These are phyloP conservation scores for Suhomyces chickasaworum DNA, from an alignment of 1,139 yeast species.

Conservation along the genomic window DNA sequence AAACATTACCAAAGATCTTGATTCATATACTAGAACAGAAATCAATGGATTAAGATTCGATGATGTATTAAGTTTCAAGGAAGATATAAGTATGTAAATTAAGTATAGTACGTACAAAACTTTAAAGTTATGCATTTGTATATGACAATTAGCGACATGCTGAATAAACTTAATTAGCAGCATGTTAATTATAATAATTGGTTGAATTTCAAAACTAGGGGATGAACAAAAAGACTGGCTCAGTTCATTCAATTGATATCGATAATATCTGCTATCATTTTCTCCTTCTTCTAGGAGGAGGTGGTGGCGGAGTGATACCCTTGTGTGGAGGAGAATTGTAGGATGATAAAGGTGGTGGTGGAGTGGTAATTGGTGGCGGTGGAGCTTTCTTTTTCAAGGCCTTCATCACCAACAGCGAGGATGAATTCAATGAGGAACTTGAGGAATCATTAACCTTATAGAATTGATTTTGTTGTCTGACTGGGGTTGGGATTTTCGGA, in stretches of 20 bases:
- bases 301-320: slow-evolving; percentile 16
- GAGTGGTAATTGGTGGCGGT: slow-evolving; percentile 40
- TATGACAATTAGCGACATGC: not conserved
- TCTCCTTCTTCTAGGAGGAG: slow-evolving; percentile 22
- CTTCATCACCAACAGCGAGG: slow-evolving; percentile 29
- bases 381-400: slow-evolving; percentile 42
- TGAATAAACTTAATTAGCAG: not conserved
- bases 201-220: not conserved
- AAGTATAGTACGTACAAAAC: not conserved
- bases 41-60: slow-evolving; percentile 75
- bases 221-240: not conserved
- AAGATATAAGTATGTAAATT: slow-evolving; percentile 61
- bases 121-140: not conserved
- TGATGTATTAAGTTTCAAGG: slow-evolving; percentile 69
- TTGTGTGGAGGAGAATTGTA: not conserved
- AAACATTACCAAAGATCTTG: slow-evolving; percentile 37
- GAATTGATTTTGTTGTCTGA: slow-evolving; percentile 7
- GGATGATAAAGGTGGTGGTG: not conserved
- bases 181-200: not conserved
- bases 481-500: slow-evolving; percentile 18
- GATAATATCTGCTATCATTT: not conserved
- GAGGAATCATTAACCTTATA: slow-evolving; percentile 15
- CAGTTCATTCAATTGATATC: not conserved
- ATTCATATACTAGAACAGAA: slow-evolving; percentile 51
- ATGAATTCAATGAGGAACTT: slow-evolving; percentile 23